phyloP scores from a whole-genome alignment of 208 protist genomes.

The Polymyxa betae region DNA sequence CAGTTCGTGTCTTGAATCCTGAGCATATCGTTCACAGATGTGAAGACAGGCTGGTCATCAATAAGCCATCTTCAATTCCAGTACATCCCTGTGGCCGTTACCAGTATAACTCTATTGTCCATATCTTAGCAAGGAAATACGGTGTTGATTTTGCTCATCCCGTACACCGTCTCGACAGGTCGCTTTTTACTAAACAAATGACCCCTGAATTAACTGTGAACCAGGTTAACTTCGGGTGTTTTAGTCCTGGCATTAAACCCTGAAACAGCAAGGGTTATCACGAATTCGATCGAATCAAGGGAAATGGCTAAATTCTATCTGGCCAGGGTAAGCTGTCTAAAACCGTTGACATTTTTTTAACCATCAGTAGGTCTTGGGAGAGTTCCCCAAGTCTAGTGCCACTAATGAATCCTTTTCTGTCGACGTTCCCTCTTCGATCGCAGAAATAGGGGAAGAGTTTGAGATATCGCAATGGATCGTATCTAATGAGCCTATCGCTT shows the following conservation, averaged over 20 bases:
- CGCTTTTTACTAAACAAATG: neutral
- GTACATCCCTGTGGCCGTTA: slow-evolving; percentile 39
- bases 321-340: neutral
- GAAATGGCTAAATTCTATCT: slow-evolving; percentile 20
- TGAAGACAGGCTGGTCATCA: slow-evolving; percentile 9
- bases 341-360: neutral
- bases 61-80: slow-evolving; percentile 37
- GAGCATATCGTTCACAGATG: slow-evolving; percentile 4
- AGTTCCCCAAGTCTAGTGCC: slow-evolving; percentile 41
- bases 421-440: neutral
- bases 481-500: slow-evolving; percentile 31
- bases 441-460: neutral
- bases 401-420: neutral
- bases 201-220: neutral
- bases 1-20: neutral
- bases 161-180: slow-evolving; percentile 27
- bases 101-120: slow-evolving; percentile 50
- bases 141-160: neutral
- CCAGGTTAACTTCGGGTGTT: slow-evolving; percentile 1
- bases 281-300: neutral
- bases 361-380: neutral
- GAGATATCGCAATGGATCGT: neutral
- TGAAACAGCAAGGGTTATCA: neutral
- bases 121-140: neutral
- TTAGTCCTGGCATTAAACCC: slow-evolving; percentile 21